Evolutionary conservation across 768 basidiomycete genomes (phyloP).

Genomic region (Tubosaeta sp.): DNA sequence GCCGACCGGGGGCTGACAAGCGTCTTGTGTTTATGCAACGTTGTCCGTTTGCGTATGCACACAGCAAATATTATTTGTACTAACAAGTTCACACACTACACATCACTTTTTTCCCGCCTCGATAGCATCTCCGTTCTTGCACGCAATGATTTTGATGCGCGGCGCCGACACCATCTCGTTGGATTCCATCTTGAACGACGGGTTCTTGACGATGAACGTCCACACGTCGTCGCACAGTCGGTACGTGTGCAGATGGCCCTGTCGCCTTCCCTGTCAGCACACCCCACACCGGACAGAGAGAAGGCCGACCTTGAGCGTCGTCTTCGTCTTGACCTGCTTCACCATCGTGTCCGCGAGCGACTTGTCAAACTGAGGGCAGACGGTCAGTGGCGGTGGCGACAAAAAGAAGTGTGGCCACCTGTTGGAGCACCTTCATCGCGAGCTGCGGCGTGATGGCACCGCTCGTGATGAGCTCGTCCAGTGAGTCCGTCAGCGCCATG

Average conservation of each 20-base stretch:
- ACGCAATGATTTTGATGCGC: conserved; percentile 96
- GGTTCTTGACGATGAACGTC: conserved; percentile 96
- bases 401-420: conserved; percentile 50
- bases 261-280: conserved; percentile 4
- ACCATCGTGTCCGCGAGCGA: conserved; percentile 89
- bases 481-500: conserved; percentile 94
- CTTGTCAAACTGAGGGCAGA: conserved; percentile 79
- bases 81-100: too few relatives aligned
- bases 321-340: conserved; percentile 93
- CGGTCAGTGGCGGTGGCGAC: conserved; percentile 8
- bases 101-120: conserved; percentile 74
- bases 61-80: too few relatives aligned
- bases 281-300: not conserved
- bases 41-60: too few relatives aligned
- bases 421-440: conserved; percentile 97
- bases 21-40: conserved; percentile 1
- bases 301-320: conserved; percentile 73
- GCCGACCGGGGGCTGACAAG: not conserved
- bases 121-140: conserved; percentile 90
- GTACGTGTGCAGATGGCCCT: conserved; percentile 92
- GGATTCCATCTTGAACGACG: conserved; percentile 93
- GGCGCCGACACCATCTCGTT: conserved; percentile 69
- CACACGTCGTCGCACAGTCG: conserved; percentile 94
- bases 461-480: conserved; percentile 96
- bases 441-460: conserved; percentile 96